These are phyloP conservation scores for Leccinum pellstonianum DNA, from an alignment of 768 basidiomycete genomes.

Conservation along the genomic window DNA sequence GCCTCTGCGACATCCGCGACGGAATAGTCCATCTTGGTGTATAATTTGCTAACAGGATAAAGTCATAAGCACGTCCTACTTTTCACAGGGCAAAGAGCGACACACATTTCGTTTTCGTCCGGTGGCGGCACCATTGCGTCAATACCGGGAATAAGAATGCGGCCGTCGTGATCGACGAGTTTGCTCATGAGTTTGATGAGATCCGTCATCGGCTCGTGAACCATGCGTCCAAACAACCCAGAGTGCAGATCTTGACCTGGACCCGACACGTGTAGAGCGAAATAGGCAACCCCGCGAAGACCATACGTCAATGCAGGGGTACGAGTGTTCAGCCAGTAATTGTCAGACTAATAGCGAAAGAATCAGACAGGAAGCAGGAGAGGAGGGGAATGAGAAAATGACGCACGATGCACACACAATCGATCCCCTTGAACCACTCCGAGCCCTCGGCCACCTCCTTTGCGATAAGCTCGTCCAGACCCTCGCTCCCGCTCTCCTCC, in stretches of 20 bases:
- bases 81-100: slow-evolving; percentile 4
- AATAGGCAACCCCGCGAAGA: slow-evolving; percentile 85
- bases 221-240: slow-evolving; percentile 78
- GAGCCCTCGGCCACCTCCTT: slow-evolving; percentile 65
- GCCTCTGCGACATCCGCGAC: slow-evolving; percentile 71
- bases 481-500: slow-evolving; percentile 94
- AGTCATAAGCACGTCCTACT: background rate
- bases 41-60: slow-evolving; percentile 50
- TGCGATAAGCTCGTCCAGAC: slow-evolving; percentile 83
- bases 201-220: slow-evolving; percentile 94
- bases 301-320: slow-evolving; percentile 85
- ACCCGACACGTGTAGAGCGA: slow-evolving; percentile 77
- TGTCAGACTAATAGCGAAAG: slow-evolving; percentile 65
- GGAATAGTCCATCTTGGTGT: slow-evolving; percentile 71
- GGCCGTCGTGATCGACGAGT: slow-evolving; percentile 76
- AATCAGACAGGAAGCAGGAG: background rate
- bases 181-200: slow-evolving; percentile 80
- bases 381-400: background rate
- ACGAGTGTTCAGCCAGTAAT: slow-evolving; percentile 89
- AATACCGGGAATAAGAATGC: slow-evolving; percentile 86
- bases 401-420: slow-evolving; percentile 89
- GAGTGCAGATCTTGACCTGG: slow-evolving; percentile 89
- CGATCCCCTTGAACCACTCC: slow-evolving; percentile 81
- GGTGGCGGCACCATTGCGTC: slow-evolving; percentile 79
- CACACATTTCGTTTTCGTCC: slow-evolving; percentile 68